A percentile compares a stretch with the other conserved stretches of the same genome.
phyloP scores from a whole-genome alignment of 345 rosid genomes.

The Clarkia xantiana region DNA sequence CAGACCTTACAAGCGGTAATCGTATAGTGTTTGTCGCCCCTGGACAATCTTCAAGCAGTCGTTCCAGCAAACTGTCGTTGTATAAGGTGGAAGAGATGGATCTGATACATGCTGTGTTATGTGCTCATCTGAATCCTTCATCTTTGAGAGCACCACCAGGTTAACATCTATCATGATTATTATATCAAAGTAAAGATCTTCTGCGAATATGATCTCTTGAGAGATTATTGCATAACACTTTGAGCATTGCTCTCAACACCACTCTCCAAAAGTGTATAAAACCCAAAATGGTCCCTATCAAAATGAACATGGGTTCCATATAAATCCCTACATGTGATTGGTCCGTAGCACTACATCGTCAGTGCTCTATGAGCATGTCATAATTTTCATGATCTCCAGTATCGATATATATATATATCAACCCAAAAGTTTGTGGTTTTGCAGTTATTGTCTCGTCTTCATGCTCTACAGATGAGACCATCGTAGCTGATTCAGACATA shows the following conservation, averaged over 20 bases:
- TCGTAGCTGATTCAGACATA: slow-evolving; percentile 80
- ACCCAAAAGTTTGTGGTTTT: slow-evolving; percentile 7
- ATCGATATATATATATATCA: no score
- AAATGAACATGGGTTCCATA: no score
- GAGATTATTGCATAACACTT: no score
- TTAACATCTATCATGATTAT: slow-evolving; percentile 19
- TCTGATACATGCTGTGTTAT: slow-evolving; percentile 46
- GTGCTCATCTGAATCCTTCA: slow-evolving; percentile 51
- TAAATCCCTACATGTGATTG: not conserved
- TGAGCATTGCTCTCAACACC: no score
- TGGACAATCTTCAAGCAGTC: slow-evolving; percentile 29
- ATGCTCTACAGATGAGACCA: slow-evolving; percentile 90
- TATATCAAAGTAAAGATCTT: no score
- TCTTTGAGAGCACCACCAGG: slow-evolving; percentile 46
- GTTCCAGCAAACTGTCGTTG: slow-evolving; percentile 33
- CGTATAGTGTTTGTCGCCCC: slow-evolving; percentile 42
- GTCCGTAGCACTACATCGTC: no score
- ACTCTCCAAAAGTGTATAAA: no score
- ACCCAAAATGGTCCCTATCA: no score
- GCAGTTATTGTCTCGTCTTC: slow-evolving; percentile 76
- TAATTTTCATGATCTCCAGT: no score
- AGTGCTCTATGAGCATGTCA: no score
- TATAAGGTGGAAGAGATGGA: slow-evolving; percentile 59
- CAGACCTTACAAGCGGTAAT: slow-evolving; percentile 26
- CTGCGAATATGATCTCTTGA: no score